A percentile compares a stretch with the other conserved stretches of the same genome.
Conservation (phyloP, 2,329 filamentous ascomycete species). For the Venturia aucupariae region DNA sequence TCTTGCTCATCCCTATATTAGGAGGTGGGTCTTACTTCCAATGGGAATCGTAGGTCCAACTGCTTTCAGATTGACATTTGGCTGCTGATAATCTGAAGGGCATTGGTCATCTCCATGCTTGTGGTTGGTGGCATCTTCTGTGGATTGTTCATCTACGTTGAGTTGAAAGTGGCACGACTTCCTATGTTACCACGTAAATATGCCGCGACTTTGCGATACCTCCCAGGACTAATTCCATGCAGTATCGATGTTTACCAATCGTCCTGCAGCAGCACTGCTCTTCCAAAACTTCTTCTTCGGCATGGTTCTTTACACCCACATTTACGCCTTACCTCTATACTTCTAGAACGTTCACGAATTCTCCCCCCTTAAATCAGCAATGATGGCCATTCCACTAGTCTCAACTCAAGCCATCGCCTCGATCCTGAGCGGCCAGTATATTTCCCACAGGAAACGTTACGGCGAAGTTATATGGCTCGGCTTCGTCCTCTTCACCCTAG, state of each 20-base stretch:
- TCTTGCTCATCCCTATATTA: constrained; percentile 55
- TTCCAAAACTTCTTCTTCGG: constrained; percentile 52
- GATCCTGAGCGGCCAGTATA: constrained; percentile 46
- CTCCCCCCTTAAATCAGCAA: constrained; percentile 41
- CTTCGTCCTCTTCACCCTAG: constrained; percentile 41
- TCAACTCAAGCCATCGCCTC: constrained; percentile 38
- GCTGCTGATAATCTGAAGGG: constrained; percentile 24
- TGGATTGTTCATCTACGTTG: constrained; percentile 43
- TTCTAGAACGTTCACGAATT: constrained; percentile 47
- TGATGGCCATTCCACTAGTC: constrained; percentile 42
- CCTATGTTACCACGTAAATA: constrained; percentile 45
- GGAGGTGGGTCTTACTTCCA: constrained; percentile 49
- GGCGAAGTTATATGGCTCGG: constrained; percentile 48
- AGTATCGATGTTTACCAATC: constrained; percentile 46
- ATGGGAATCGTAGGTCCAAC: constrained; percentile 29
- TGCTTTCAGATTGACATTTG: neutral
- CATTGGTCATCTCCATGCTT: constrained; percentile 53
- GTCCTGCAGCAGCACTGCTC: constrained; percentile 46
- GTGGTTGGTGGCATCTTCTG: constrained; percentile 39
- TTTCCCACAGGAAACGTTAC: constrained; percentile 48
- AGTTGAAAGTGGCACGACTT: constrained; percentile 46
- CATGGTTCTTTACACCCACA: constrained; percentile 47
- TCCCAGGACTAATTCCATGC: neutral
- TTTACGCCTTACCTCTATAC: constrained; percentile 55
- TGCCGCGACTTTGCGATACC: neutral